phyloP scores from a whole-genome alignment of 495 filamentous ascomycete species.

The Glutinoglossum americanum region DNA sequence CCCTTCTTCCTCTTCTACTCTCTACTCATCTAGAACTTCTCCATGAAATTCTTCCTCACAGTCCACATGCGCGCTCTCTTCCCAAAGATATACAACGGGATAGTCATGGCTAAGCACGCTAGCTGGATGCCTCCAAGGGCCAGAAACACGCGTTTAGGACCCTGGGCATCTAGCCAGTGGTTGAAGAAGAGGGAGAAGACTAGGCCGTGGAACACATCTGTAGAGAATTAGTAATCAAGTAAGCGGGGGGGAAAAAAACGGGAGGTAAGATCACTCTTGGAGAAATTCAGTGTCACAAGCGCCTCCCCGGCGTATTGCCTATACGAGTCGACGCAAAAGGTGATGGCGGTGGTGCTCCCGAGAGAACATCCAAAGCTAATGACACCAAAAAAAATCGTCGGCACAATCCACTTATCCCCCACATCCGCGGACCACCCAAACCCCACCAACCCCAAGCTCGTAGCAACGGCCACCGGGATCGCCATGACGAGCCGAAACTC shows the following conservation, averaged over 20 bases:
- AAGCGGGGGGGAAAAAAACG: not conserved
- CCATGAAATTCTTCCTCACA: conserved; percentile 70
- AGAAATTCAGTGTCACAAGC: conserved; percentile 83
- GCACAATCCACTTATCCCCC: conserved; percentile 69
- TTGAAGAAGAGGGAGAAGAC: conserved; percentile 86
- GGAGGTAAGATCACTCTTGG: conserved; percentile 38
- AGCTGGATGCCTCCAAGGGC: conserved; percentile 77
- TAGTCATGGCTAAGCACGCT: conserved; percentile 45
- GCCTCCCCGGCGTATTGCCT: conserved; percentile 88
- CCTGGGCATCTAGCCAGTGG: conserved; percentile 55
- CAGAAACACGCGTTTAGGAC: conserved; percentile 57
- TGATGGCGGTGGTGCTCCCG: conserved; percentile 84
- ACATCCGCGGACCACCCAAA: conserved; percentile 75
- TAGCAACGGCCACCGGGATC: conserved; percentile 54
- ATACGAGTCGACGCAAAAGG: conserved; percentile 86
- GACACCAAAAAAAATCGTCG: conserved; percentile 78
- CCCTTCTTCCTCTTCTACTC: too few species aligned
- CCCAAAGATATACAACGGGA: conserved; percentile 92
- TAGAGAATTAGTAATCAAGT: not conserved
- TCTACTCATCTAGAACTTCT: conserved; percentile 36
- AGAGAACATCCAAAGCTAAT: conserved; percentile 87
- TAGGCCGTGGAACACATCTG: conserved; percentile 69
- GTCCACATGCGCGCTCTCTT: conserved; percentile 97
- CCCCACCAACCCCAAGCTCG: conserved; percentile 72
- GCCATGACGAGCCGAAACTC: conserved; percentile 92